Evolutionary conservation across 345 rosid genomes (phyloP), one percentile per base, ranked within the genome.

Genomic region (Ceriops tagal): DNA sequence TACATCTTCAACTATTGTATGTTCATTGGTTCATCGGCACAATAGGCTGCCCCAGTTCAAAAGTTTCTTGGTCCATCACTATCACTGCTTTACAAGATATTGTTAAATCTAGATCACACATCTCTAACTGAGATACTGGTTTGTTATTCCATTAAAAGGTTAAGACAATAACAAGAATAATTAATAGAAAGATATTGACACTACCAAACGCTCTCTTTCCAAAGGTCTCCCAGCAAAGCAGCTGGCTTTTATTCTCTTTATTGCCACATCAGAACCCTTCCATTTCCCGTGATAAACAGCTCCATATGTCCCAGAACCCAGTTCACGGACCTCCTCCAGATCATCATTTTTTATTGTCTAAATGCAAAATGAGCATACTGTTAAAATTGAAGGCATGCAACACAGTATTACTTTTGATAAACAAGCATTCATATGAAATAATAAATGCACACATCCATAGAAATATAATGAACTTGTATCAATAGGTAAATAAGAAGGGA

Each of bases 231-330:
- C 99, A 27, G 98, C 92, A 86, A 95, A 95, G 85, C 98, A 92
- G 81, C 99, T 95, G 34, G 99, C 98, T 83, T 95, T 95, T 66
- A 95, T 95, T 71, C 97, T 88, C 87, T 95, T 95, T 66, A 92
- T 86, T 52, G 99, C 99, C 64, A 95, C 98, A 82, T 95, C 97
- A 69, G 99, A 92, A 78, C 99, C 99, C 82, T 85, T 95, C 99
- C 99, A 95, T 77, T 92, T 92, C 46, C 98, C 98, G 86, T 95
- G 96, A 79, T 79, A 92, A 77, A 95, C 99, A 78, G 98, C 84
- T 71, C 98, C 99, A 77, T 95, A 95, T 24, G 99, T 90, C 76
- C 99, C 99, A 65, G 87, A 84, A 68, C 99, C 99, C 68, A 95
- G 69, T 78, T 86, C 93, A 51, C 99, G 85, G 37, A 92, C 80